phyloP scores from a whole-genome alignment of 345 rosid genomes.

The Conringia planisiliqua region DNA sequence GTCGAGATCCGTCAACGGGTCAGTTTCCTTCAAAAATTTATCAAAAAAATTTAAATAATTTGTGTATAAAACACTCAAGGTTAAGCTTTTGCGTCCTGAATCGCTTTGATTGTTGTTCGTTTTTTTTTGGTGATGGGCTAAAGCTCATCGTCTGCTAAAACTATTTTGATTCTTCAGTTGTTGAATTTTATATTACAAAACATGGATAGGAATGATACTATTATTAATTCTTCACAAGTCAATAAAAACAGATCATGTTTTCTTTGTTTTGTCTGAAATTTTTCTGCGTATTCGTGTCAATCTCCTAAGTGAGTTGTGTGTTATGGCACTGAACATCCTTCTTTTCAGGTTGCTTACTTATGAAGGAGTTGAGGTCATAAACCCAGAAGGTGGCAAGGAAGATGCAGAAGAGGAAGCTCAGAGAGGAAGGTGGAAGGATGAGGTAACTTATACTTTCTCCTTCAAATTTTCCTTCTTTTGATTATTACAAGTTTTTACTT shows the following conservation, averaged over 20 bases:
- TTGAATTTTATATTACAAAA: slow-evolving; percentile 16
- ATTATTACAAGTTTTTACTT: background rate
- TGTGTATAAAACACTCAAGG: background rate
- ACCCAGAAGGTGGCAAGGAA: slow-evolving; percentile 94
- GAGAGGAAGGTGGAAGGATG: slow-evolving; percentile 88
- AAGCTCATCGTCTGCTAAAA: slow-evolving; percentile 6
- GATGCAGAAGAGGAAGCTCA: slow-evolving; percentile 93
- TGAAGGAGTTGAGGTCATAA: slow-evolving; percentile 86
- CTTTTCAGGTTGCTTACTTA: slow-evolving; percentile 49
- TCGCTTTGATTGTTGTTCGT: background rate
- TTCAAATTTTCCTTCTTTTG: background rate
- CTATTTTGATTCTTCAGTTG: slow-evolving; percentile 7
- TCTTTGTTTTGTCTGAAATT: background rate
- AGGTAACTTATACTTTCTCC: slow-evolving; percentile 39
- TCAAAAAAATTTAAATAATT: background rate
- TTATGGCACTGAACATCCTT: background rate
- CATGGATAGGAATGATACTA: background rate
- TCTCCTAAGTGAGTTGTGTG: background rate
- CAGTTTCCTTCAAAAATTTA: background rate
- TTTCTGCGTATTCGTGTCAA: background rate
- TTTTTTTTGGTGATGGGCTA: background rate
- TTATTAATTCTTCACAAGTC: slow-evolving; percentile 10
- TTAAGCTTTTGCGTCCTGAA: background rate
- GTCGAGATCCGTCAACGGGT: slow-evolving; percentile 73
- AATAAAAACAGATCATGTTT: slow-evolving; percentile 3